Base-by-base conservation (phyloP, 139 green algal species). In the Coelastrella sp. region DNA sequence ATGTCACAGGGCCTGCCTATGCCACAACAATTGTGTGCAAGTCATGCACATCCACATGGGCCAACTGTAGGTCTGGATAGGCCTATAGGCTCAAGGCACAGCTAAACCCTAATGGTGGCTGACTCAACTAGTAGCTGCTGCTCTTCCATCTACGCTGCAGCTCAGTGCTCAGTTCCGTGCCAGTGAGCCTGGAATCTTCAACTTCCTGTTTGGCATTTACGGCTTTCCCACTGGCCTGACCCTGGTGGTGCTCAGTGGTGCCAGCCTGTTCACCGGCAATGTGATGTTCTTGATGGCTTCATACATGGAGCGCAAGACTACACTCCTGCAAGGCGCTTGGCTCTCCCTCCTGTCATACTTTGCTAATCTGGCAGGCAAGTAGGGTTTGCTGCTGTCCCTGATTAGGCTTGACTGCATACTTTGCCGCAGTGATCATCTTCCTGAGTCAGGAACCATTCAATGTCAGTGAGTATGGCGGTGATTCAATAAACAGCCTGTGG, bases 181-280 rank as follows among this genome's bases (percentile, higher is more conserved):
- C n/a, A 70, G 60, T 49, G 95, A 96, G 86, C 93, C 93, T 6
- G 94, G 94, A 20, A 87, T 96, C 59, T 92, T 90, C 27, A 94
- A 94, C 72, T 25, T 93, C 24, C 49, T 94, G 17, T 90, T 88
- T 49, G 92, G 92, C 60, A 20, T 85, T 10, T 93, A 91, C 12
- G 93, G 89, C 19, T 93, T 97, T 81, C 95, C 96, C 19, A 94
- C 94, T 78, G 95, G 95, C 56, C 92, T 98, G 76, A 87, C 96
- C n/a, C 86, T 94, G 83, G 91, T 94, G 25, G 63, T 96, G 12
- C 84, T 95, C 49, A 95, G 92, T 59, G 97, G 97, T 12, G 87
- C 87, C 25, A 86, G 75, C 61, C 94, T 99, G 78, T 99, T 98
- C 91, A 99, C 96, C 14, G 95, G 95, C 78, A 98, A 99, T 92